Evolutionary conservation across 139 green algal genomes (phyloP), one percentile per base, ranked within the genome.

Genomic region (Micractinium sp.): DNA sequence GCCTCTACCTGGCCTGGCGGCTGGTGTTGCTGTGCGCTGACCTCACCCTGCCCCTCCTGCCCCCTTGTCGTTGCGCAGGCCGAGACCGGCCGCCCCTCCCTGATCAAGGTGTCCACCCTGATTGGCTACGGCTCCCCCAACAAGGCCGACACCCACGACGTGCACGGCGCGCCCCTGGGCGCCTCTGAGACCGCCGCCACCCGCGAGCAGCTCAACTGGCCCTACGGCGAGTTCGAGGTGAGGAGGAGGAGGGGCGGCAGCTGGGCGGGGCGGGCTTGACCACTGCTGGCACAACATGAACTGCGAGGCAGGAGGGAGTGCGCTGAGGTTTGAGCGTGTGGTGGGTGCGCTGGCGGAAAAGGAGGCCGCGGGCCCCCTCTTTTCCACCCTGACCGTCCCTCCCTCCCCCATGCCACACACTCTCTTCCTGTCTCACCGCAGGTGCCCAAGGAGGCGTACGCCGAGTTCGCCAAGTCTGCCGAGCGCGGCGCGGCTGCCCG

Each of bases 121-220:
- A 99, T 99, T 90, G 98, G 98, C 85, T 99, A 98, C 90, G 98
- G 98, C 87, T 99, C 98, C 9, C 98, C 98, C 90, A 99, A 99
- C 96, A 99, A 99, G 97, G 96, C 97, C 67, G 95, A 99, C 96
- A 95, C 95, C 14, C 97, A 99, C 90, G 97, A 98, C 88, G 98
- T 99, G 79, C 98, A 99, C 93, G 98, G 98, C 87, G 97, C 98
- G 25, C 95, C 98, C 77, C 97, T 99, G 86, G 98, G 98, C 85
- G 91, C 93, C 61, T 96, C 98, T 73, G 98, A 99, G 97, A 99
- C 98, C 13, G 91, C 91, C 23, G 96, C 96, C 86, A 99, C 98
- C 67, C 95, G 98, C 85, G 94, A 98, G 92, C 97, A 98, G 94
- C 97, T 99, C 61, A 95, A 96, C 86, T 99, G 98, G 98, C 85